Evolutionary conservation across 768 basidiomycete species (phyloP).

Genomic region (Phallus indusiatus): DNA sequence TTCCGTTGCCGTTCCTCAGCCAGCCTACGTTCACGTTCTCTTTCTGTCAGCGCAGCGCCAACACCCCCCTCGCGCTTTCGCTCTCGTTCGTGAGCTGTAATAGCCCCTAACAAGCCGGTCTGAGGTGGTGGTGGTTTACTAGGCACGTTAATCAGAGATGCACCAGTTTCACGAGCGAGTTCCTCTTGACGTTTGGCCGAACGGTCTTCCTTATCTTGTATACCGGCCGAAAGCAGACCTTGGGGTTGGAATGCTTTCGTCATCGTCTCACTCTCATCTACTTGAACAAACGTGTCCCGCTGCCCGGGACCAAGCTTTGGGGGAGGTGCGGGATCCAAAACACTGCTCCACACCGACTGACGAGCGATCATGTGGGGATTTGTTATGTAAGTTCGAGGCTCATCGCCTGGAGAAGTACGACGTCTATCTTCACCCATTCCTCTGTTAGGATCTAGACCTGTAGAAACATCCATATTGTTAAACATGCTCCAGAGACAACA

Average conservation of each 20-base stretch:
- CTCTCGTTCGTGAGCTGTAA: constrained; percentile 91
- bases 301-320: constrained; percentile 24
- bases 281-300: constrained; percentile 56
- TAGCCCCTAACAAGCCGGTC: constrained; percentile 90
- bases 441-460: constrained; percentile 20
- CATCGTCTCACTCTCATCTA: constrained; percentile 72
- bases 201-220: constrained; percentile 92
- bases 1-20: constrained; percentile 91
- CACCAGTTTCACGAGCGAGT: constrained; percentile 83
- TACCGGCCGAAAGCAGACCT: constrained; percentile 86
- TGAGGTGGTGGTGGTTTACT: constrained; percentile 92
- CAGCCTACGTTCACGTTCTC: constrained; percentile 84
- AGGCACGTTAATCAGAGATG: constrained; percentile 90
- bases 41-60: constrained; percentile 89
- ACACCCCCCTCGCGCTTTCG: constrained; percentile 91
- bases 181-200: constrained; percentile 95
- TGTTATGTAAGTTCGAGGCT: constrained; percentile 19
- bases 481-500: not conserved
- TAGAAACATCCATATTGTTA: not conserved
- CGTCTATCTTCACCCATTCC: constrained; percentile 45
- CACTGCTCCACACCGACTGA: constrained; percentile 82
- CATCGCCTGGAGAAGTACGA: constrained; percentile 42
- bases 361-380: constrained; percentile 43
- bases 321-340: constrained; percentile 61
- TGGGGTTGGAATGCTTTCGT: constrained; percentile 94